Percentiles rank a stretch among this genome's conserved stretches.
Conservation (phyloP, 108 stramenopile genomes). For the Cyclotella cryptica region DNA sequence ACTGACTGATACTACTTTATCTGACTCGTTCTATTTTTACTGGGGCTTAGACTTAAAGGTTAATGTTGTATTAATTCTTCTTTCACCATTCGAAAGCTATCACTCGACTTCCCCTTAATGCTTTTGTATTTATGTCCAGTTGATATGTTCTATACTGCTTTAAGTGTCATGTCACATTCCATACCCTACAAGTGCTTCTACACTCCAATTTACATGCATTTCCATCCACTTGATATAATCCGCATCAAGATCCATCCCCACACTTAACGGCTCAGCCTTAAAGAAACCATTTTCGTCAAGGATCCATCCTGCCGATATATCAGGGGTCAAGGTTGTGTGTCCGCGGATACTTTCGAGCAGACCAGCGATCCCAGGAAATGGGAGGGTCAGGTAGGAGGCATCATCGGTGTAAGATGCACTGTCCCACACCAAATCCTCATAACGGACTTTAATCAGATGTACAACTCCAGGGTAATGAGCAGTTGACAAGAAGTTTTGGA, state of each 20-base stretch:
- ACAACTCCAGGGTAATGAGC: slow-evolving; percentile 42
- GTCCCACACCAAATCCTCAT: slow-evolving; percentile 58
- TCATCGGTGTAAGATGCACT: slow-evolving; percentile 25
- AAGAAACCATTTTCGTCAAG: slow-evolving; percentile 37
- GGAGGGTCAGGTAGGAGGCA: slow-evolving; percentile 23
- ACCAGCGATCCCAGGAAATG: slow-evolving; percentile 47
- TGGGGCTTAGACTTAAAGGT: neutral
- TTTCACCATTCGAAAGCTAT: no score
- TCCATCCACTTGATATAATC: slow-evolving; percentile 64
- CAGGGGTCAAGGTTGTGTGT: slow-evolving; percentile 47
- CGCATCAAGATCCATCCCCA: slow-evolving; percentile 25
- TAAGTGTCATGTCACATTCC: slow-evolving; percentile 25
- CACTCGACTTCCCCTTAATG: no score
- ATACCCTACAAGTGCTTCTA: slow-evolving; percentile 58
- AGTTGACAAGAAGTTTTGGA: slow-evolving; percentile 52
- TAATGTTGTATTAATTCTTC: slow-evolving; percentile 7
- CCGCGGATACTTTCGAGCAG: slow-evolving; percentile 54
- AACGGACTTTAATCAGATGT: slow-evolving; percentile 42
- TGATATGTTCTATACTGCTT: no score
- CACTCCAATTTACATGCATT: slow-evolving; percentile 68
- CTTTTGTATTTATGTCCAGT: no score
- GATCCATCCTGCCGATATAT: slow-evolving; percentile 49
- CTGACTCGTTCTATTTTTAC: neutral
- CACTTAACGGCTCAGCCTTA: slow-evolving; percentile 32
- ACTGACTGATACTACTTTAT: neutral